Conservation (phyloP, 148 eudicot species). For the Dysphania ambrosioides region DNA sequence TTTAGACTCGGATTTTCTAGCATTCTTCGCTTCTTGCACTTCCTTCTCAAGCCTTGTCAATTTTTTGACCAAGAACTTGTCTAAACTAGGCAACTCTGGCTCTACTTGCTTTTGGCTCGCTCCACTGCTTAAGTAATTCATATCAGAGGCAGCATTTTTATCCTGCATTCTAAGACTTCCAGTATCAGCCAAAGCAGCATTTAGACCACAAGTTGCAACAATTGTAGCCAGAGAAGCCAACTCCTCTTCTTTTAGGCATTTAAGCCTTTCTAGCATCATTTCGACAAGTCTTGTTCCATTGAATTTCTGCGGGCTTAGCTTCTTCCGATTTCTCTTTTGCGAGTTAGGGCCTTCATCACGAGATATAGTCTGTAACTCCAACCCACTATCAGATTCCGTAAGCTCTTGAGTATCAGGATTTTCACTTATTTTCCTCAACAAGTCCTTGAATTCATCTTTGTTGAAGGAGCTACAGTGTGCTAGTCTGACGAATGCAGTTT, state of each 20-base stretch:
- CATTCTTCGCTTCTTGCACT: constrained; percentile 71
- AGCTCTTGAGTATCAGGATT: constrained; percentile 56
- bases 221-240: constrained; percentile 89
- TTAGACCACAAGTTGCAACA: constrained; percentile 90
- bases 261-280: constrained; percentile 79
- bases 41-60: constrained; percentile 79
- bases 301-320: constrained; percentile 44
- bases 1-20: constrained; percentile 42
- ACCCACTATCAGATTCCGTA: constrained; percentile 47
- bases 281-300: constrained; percentile 51
- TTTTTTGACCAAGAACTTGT: constrained; percentile 71
- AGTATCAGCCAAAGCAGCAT: constrained; percentile 70
- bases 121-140: constrained; percentile 27
- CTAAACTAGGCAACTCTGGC: constrained; percentile 63
- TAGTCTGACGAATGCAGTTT: constrained; percentile 66
- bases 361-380: constrained; percentile 36
- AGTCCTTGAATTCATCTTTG: constrained; percentile 62
- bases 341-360: constrained; percentile 31
- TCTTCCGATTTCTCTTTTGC: constrained; percentile 36
- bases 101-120: constrained; percentile 37
- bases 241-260: constrained; percentile 72
- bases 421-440: constrained; percentile 59
- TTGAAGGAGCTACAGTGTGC: constrained; percentile 63
- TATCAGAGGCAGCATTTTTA: constrained; percentile 17
- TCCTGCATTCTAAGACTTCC: constrained; percentile 27